A percentile compares a stretch with the other conserved stretches of the same genome.
These are phyloP conservation scores for Multifurca ochricompacta DNA, from an alignment of 768 basidiomycete genomes.

Conservation along the genomic window DNA sequence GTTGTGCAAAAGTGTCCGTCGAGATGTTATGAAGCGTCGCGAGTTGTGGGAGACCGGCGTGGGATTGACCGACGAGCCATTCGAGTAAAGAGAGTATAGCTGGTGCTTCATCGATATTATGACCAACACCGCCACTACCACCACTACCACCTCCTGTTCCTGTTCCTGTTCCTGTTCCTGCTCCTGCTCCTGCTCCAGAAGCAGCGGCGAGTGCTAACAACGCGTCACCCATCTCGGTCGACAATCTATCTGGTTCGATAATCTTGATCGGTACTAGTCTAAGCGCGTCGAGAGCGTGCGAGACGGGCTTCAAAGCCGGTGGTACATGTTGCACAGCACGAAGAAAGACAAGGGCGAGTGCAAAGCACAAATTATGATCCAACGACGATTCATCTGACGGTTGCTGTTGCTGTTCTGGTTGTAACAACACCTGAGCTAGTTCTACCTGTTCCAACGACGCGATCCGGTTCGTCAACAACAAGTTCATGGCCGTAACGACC, in stretches of 20 bases:
- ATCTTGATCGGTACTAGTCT: conserved; percentile 8
- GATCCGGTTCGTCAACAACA: conserved; percentile 42
- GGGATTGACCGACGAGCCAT: conserved; percentile 38
- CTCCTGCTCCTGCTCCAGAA: too few relatives aligned
- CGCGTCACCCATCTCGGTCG: conserved; percentile 33
- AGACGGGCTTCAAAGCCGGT: not conserved
- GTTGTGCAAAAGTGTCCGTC: conserved; percentile 36
- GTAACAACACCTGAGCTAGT: conserved; percentile 31
- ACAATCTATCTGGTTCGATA: conserved; percentile 21
- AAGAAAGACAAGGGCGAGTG: conserved; percentile 23
- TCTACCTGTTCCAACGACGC: conserved; percentile 38
- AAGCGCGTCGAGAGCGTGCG: conserved; percentile 14
- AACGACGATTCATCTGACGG: conserved; percentile 22
- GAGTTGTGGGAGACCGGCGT: conserved; percentile 37
- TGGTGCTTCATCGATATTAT: conserved; percentile 26
- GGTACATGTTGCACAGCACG: conserved; percentile 24
- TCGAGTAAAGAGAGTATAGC: conserved; percentile 39
- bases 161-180: too few relatives aligned
- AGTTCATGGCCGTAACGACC: conserved; percentile 36
- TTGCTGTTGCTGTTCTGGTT: conserved; percentile 10
- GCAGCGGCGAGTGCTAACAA: conserved; percentile 28
- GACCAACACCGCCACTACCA: too few relatives aligned
- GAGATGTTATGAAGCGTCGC: conserved; percentile 44
- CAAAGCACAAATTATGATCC: conserved; percentile 26
- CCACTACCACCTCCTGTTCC: too few relatives aligned